phyloP scores from a whole-genome alignment of 495 filamentous ascomycete genomes.

The Aspergillus baeticus region DNA sequence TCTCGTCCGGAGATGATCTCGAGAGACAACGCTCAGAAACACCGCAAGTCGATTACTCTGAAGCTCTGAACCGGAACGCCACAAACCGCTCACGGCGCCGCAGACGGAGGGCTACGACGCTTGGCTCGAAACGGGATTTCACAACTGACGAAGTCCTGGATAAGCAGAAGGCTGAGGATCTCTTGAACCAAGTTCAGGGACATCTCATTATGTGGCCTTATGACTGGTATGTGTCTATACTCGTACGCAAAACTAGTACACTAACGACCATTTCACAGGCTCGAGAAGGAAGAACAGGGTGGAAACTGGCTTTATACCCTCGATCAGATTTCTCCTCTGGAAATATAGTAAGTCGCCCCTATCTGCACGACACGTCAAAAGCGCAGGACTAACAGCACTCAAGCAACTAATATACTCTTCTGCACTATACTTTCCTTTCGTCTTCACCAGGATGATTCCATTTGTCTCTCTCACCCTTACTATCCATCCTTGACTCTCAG shows the following conservation, averaged over 20 bases:
- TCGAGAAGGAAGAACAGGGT: conserved; percentile 82
- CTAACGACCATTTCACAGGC: conserved; percentile 36
- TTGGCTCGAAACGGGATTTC: conserved; percentile 70
- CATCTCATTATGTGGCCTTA: conserved; percentile 90
- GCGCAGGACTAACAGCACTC: background rate
- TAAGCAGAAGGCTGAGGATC: conserved; percentile 70
- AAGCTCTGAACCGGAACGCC: conserved; percentile 47
- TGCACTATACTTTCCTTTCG: background rate
- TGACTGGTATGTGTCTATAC: conserved; percentile 61
- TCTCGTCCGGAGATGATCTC: conserved; percentile 25
- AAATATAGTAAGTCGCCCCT: conserved; percentile 82
- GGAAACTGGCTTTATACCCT: conserved; percentile 97
- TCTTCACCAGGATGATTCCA: too few relatives aligned
- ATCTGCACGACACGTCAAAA: background rate
- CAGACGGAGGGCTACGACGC: conserved; percentile 72
- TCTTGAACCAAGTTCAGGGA: conserved; percentile 82
- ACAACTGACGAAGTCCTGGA: conserved; percentile 71
- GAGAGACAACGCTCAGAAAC: conserved; percentile 36
- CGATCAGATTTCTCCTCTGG: conserved; percentile 90
- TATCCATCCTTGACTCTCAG: too few relatives aligned
- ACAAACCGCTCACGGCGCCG: conserved; percentile 48
- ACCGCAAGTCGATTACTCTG: conserved; percentile 46
- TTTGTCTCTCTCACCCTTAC: too few relatives aligned
- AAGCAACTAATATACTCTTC: conserved; percentile 9
- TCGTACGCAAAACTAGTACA: background rate